Percentiles rank a stretch among this genome's conserved stretches.
phyloP scores from a whole-genome alignment of 2,329 filamentous ascomycete genomes.

The Diplodia sapinea region DNA sequence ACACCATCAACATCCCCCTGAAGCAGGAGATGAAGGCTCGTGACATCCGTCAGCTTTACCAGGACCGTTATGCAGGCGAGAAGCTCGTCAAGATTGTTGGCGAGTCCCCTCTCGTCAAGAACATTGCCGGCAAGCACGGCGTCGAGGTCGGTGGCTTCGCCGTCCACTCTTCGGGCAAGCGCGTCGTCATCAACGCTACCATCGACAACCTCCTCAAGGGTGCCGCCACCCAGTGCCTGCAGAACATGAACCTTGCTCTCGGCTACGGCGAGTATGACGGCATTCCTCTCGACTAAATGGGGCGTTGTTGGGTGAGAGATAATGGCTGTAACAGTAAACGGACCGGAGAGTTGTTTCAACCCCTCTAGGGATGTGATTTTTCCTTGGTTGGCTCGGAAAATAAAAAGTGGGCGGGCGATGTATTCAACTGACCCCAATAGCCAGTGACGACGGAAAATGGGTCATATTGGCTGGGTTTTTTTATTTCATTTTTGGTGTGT shows the following conservation, averaged over 20 bases:
- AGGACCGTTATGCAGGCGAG: conserved; percentile 94
- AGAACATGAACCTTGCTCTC: conserved; percentile 94
- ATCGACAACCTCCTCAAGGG: conserved; percentile 96
- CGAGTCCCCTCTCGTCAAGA: conserved; percentile 83
- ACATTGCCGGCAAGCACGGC: conserved; percentile 82
- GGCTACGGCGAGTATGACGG: conserved; percentile 89
- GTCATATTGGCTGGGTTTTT: conserved; percentile 3
- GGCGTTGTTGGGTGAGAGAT: neutral
- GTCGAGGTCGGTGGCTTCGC: conserved; percentile 95
- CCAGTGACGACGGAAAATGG: neutral
- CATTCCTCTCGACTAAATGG: conserved; percentile 61
- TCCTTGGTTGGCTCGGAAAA: conserved; percentile 20
- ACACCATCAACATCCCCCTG: conserved; percentile 88
- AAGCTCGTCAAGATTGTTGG: conserved; percentile 92
- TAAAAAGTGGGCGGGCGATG: neutral
- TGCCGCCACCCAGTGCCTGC: conserved; percentile 88
- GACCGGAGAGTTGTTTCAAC: neutral
- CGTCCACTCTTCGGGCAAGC: conserved; percentile 86
- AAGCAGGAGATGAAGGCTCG: conserved; percentile 85
- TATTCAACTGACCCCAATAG: neutral
- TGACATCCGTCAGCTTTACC: conserved; percentile 92
- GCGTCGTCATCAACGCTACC: conserved; percentile 90
- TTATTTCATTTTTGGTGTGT: neutral
- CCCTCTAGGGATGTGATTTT: neutral
- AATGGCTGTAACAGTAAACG: conserved; percentile 9